Evolutionary conservation across 2,329 filamentous ascomycete species (phyloP).

Genomic region (Paecilomyces niveus): DNA sequence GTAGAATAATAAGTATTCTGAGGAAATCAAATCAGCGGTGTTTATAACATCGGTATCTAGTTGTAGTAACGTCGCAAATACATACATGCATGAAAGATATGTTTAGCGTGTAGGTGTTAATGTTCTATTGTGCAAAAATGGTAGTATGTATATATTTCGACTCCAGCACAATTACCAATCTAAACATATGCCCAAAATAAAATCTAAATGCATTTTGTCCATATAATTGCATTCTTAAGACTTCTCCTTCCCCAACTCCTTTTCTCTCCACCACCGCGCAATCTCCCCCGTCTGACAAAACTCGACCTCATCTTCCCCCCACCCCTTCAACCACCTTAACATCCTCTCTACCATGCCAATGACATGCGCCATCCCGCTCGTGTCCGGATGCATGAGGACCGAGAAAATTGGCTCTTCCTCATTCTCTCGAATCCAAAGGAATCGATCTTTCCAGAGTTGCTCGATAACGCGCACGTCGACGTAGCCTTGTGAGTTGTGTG

Average conservation of each 20-base stretch:
- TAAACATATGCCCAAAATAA: too few relatives aligned
- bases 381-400: slow-evolving; percentile 51
- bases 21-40: too few relatives aligned
- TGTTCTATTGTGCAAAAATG: too few relatives aligned
- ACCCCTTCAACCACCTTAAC: slow-evolving; percentile 43
- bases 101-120: too few relatives aligned
- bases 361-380: slow-evolving; percentile 54
- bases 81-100: too few relatives aligned
- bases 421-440: slow-evolving; percentile 48
- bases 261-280: slow-evolving; percentile 21
- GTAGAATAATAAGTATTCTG: too few relatives aligned
- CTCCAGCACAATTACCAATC: too few relatives aligned
- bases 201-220: too few relatives aligned
- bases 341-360: slow-evolving; percentile 51
- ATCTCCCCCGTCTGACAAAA: slow-evolving; percentile 24
- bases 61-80: too few relatives aligned
- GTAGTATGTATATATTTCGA: too few relatives aligned
- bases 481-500: slow-evolving; percentile 50
- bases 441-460: slow-evolving; percentile 55
- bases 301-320: slow-evolving; percentile 21
- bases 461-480: slow-evolving; percentile 52
- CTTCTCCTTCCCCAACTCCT: slow-evolving; percentile 1
- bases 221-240: too few relatives aligned
- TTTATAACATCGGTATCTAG: too few relatives aligned
- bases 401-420: slow-evolving; percentile 41